Base-by-base conservation (phyloP, 208 protist genomes). In the Acanthamoeba sp. region DNA sequence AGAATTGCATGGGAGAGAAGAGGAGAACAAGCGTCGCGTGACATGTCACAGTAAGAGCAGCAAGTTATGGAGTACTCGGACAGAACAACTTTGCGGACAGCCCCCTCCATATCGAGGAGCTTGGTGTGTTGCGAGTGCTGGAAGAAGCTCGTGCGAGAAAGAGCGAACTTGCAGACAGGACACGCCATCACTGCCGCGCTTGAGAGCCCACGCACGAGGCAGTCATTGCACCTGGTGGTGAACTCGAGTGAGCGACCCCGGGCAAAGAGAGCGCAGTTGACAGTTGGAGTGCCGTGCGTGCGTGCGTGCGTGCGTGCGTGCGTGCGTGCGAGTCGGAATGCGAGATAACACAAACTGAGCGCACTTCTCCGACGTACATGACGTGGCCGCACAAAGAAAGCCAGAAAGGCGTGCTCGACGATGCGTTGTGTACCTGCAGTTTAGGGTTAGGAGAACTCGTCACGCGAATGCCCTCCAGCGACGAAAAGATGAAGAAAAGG, bases 61-160 rank as follows among this genome's bases (percentile, higher is more conserved):
- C 42, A 14, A 48, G 27, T 12, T 12, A 24, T 12, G 55, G 18
- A 9, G 66, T 76, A 76, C 66, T 76, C 66, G 4, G 66, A 34
- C 4, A 76, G 66, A 12, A 76, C 66, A 36, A 76, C 66, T 76
- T 40, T 76, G 7, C 66, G 66, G 29, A 76, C 36, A 29, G 66
- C 66, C 12, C 66, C 29, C 29, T 76, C 66, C 66, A 76, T 76
- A 4, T 76, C 66, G n/a, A 76, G 66, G 32, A 76, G 36, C 29
- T 76, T 76, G 32, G 22, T 24, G 36, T 42, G n/a, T n/a, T 76
- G 66, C 9, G n/a, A 34, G 66, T 76, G 66, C 29, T 76, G 66
- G n/a, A 76, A 76, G 66, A 76, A 76, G 66, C 66, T 76, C 66
- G 66, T 76, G 22, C 66, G 66, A 6, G 66, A 76, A 29, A 76